These are phyloP conservation scores for Fusarium luffae DNA, from an alignment of 2,329 filamentous ascomycete genomes.

Conservation along the genomic window DNA sequence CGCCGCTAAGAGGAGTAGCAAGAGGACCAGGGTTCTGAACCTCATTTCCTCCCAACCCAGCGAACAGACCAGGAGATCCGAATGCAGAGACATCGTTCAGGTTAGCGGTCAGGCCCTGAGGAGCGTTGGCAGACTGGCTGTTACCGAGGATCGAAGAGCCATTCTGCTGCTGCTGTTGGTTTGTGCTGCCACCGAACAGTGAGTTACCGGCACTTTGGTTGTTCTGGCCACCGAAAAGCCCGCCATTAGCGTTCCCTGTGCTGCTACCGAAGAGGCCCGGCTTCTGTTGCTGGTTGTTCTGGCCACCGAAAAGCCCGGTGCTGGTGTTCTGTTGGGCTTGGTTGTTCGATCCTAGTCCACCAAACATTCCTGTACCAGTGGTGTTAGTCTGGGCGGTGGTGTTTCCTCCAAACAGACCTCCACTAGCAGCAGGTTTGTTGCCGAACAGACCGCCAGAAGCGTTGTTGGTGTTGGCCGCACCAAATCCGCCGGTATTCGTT, in stretches of 20 bases:
- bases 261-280: constrained; percentile 64
- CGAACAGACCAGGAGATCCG: constrained; percentile 87
- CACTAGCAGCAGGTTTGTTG: constrained; percentile 51
- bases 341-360: constrained; percentile 52
- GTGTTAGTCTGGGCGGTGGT: constrained; percentile 51
- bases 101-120: constrained; percentile 78
- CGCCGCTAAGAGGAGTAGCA: constrained; percentile 86
- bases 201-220: constrained; percentile 57
- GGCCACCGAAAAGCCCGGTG: constrained; percentile 62
- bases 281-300: constrained; percentile 54
- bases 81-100: constrained; percentile 89
- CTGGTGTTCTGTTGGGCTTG: constrained; percentile 52
- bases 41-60: constrained; percentile 72
- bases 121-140: constrained; percentile 61
- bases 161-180: constrained; percentile 62
- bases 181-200: constrained; percentile 60
- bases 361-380: constrained; percentile 58
- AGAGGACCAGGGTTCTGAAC: constrained; percentile 83
- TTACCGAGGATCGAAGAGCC: constrained; percentile 70
- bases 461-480: constrained; percentile 47
- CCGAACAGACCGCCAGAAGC: constrained; percentile 55
- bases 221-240: constrained; percentile 65
- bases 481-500: constrained; percentile 49
- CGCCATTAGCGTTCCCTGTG: constrained; percentile 57
- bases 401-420: constrained; percentile 55